Percentiles rank a stretch among this genome's conserved stretches.
Evolutionary conservation across 106 monocot species (phyloP).

Genomic region (Platanthera zijinensis): DNA sequence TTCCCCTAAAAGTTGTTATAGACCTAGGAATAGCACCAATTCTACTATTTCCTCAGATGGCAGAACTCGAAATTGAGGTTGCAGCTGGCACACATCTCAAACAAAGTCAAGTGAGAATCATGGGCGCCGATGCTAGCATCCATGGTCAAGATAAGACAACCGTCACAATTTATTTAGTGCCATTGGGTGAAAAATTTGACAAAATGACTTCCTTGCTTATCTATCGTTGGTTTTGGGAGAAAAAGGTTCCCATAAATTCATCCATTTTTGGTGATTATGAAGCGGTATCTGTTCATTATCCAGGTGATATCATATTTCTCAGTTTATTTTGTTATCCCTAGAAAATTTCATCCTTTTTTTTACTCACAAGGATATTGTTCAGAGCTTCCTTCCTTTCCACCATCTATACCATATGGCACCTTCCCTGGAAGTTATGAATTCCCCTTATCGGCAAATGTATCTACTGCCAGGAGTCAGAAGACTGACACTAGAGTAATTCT

Average conservation of each 20-base stretch:
- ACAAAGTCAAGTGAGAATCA: conserved; percentile 70
- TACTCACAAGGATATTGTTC: background rate
- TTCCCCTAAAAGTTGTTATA: conserved; percentile 63
- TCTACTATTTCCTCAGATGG: conserved; percentile 54
- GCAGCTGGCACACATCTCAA: conserved; percentile 59
- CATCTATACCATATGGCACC: conserved; percentile 14
- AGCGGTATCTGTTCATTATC: conserved; percentile 64
- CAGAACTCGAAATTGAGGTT: conserved; percentile 69
- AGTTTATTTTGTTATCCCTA: background rate
- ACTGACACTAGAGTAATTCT: conserved; percentile 56
- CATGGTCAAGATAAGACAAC: conserved; percentile 36
- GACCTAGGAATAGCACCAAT: conserved; percentile 61
- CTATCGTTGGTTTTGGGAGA: conserved; percentile 74
- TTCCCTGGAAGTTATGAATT: conserved; percentile 24
- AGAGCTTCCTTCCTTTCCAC: conserved; percentile 77
- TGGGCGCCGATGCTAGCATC: conserved; percentile 35
- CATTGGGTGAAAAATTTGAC: conserved; percentile 85
- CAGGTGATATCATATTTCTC: conserved; percentile 38
- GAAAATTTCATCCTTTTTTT: conserved; percentile 4
- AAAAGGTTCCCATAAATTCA: conserved; percentile 52
- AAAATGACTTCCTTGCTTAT: conserved; percentile 66
- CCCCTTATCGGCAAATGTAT: conserved; percentile 64
- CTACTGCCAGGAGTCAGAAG: conserved; percentile 31
- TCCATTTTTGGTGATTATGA: conserved; percentile 80
- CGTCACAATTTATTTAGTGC: conserved; percentile 71